These are phyloP conservation scores for Aspergillus jensenii DNA, from an alignment of 2,329 filamentous ascomycete genomes.

Conservation along the genomic window DNA sequence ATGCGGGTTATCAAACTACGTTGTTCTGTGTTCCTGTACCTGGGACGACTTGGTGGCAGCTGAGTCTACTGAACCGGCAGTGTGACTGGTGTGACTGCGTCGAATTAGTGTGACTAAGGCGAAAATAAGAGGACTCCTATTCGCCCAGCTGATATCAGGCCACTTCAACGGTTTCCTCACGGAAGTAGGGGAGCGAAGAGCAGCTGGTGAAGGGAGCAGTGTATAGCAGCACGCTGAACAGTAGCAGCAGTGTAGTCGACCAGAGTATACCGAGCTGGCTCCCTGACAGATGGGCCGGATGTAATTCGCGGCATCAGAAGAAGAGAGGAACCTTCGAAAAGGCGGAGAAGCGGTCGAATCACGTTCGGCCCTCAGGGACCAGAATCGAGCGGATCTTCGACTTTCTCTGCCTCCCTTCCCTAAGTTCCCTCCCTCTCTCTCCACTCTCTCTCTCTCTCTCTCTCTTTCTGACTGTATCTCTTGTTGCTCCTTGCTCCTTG, in stretches of 20 bases:
- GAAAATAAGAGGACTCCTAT: slow-evolving; percentile 30
- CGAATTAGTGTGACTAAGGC: slow-evolving; percentile 19
- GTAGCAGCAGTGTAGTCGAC: not conserved
- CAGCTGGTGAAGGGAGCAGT: not conserved
- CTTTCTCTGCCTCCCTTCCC: slow-evolving; percentile 8
- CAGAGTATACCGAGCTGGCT: not conserved
- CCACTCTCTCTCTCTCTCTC: slow-evolving; percentile 8
- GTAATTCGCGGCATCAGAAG: slow-evolving; percentile 8
- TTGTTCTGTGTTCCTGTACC: too few relatives aligned
- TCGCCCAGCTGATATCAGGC: slow-evolving; percentile 20
- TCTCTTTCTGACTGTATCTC: slow-evolving; percentile 8
- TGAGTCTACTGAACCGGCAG: too few relatives aligned
- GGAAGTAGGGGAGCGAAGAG: not conserved
- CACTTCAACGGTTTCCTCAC: slow-evolving; percentile 6
- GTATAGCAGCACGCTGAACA: not conserved
- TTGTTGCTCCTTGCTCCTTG: not conserved
- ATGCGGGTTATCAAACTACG: too few relatives aligned
- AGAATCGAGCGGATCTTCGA: slow-evolving; percentile 1
- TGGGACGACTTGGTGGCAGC: too few relatives aligned
- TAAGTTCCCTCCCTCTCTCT: slow-evolving; percentile 10
- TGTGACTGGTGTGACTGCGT: too few relatives aligned
- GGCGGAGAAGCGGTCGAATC: slow-evolving; percentile 20
- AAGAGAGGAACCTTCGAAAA: not conserved
- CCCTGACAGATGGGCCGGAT: slow-evolving; percentile 4
- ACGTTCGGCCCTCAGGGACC: slow-evolving; percentile 11